Evolutionary conservation across 2,329 filamentous ascomycete species (phyloP), one percentile per base, ranked within the genome.

Genomic region (Fusarium verticillioides): DNA sequence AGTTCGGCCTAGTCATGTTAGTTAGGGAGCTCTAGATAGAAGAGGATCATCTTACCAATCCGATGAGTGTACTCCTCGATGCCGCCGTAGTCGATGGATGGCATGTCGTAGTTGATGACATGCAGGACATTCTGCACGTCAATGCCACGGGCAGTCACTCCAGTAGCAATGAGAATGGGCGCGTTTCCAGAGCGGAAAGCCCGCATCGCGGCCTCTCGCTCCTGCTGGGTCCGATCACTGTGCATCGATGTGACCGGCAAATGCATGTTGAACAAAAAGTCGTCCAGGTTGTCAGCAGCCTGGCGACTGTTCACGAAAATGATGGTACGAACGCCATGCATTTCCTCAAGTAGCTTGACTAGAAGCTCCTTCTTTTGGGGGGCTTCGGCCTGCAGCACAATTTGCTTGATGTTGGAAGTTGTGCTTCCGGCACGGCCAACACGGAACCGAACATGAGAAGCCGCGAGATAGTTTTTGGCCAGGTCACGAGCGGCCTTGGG

Each of bases 41-140:
- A 47, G 53, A n/a, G 30, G n/a, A 40, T 13, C 21, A 26, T 18
- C 30, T 79, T 89, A 94, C 93, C 96, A 79, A 98, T 98, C 18
- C 96, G 94, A 79, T 99, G 96, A 32, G 93, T 91, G 77, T 98
- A 99, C 81, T 98, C 96, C 54, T 94, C 91, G 63, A 98, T 97
- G 5, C 95, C 96, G n/a, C 94, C 95, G 75, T 96, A 88, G 2
- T 90, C 85, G 47, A 86, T 83, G 9, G 87, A 90, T 0, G 96
- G 96, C 4, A 98, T 85, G 69, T 98, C 95, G 76, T 91, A 98
- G 83, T 99, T 98, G 87, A 99, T 92, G 68, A 99, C 93, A 73
- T 97, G 94, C 85, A 92, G 90, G 10, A 98, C 92, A 73, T 96
- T 94, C 65, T 90, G 90, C 40, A 98, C 92, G 76, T 98, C 95